Conservation (phyloP, 176 grass and related monocot species). For the Puccinellia tenuiflora region DNA sequence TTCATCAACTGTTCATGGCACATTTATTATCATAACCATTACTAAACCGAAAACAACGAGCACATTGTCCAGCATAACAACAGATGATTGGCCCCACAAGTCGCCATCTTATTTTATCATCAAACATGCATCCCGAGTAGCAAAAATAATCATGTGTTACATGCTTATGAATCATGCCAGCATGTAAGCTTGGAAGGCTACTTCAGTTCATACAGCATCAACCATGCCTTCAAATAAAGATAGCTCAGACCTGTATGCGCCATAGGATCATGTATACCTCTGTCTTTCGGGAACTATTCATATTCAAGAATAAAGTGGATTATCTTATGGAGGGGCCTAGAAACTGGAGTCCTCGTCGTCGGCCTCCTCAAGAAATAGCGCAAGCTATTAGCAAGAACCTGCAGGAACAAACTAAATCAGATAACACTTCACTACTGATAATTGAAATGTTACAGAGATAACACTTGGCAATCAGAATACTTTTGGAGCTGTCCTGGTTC, state of each 20-base stretch:
- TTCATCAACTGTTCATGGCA: too few relatives aligned
- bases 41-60: background rate
- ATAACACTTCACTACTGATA: background rate
- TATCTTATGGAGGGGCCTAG: conserved; percentile 31
- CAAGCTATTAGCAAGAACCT: conserved; percentile 97
- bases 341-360: conserved; percentile 79
- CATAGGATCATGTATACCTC: conserved; percentile 30
- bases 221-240: conserved; percentile 4
- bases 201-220: conserved; percentile 8
- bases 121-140: conserved; percentile 17
- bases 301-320: conserved; percentile 9
- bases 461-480: background rate
- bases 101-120: conserved; percentile 31
- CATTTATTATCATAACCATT: background rate
- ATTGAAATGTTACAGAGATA: background rate
- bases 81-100: conserved; percentile 7
- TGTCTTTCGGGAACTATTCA: background rate
- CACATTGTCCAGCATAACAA: background rate
- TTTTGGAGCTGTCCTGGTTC: background rate
- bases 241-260: background rate
- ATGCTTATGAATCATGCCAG: background rate
- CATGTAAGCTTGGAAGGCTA: background rate
- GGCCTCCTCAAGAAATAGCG: conserved; percentile 96
- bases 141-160: conserved; percentile 20
- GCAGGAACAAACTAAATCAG: conserved; percentile 22